Evolutionary conservation across 2,329 filamentous ascomycete species (phyloP), one percentile per base, ranked within the genome.

Genomic region (Talaromyces amestolkiae): DNA sequence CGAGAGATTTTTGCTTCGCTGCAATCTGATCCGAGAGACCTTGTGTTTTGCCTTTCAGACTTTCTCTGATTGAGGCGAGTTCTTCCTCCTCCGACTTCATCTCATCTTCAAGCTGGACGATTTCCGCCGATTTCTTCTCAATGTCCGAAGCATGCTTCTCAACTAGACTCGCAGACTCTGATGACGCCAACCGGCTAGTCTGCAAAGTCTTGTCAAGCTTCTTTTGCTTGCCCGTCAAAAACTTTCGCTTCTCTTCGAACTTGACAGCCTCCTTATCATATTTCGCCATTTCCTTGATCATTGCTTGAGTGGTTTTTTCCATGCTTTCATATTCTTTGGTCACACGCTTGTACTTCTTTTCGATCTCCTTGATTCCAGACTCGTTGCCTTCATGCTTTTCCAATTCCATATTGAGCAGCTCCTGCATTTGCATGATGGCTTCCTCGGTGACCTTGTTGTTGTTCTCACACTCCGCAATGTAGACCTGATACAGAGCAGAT

Each of bases 191-290:
- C 68, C 91, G 91, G 66, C 91, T 92, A 54, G 89, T 90, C 63
- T 88, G 84, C 67, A 95, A 91, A 0, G 90, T 86, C 81, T 97
- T 98, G 70, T 98, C 92, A 15, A 97, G 85, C 80, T 99, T 99
- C 82, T 95, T 97, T 72, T 91, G 89, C 81, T 99, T 99, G 73
- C 89, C 90, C 2, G 86, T 83, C 69, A 99, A 80, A 77, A 98
- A 98, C 76, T 99, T 99, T 76, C 90, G 90, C 83, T 98, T 98
- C 78, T 99, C 96, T 69, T 98, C 94, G 70, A 96, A 93, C 75
- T 99, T 99, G 78, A 99, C 95, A 24, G 89, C 89, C 74, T 98
- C 95, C 75, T 98, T 97, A 74, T 99, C 96, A 68, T 96, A 93
- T 74, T 93, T 94, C 53, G 92, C 89, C 79, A 95, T 89, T 75